Evolutionary conservation across 257 asterid species (phyloP), one percentile per base, ranked within the genome.

Genomic region (Paraleonurus japonicus): DNA sequence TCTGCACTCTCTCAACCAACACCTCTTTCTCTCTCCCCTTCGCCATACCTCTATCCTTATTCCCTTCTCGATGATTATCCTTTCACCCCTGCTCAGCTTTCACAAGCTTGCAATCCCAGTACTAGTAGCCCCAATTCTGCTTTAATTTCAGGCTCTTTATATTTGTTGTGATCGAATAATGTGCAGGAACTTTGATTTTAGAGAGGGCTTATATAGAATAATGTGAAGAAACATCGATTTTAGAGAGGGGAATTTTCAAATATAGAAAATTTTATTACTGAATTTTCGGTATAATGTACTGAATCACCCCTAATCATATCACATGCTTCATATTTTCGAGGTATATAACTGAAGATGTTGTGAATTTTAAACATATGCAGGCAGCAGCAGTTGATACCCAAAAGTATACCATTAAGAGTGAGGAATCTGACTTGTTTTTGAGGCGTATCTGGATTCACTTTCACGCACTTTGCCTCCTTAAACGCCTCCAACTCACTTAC

Each of bases 381-480:
- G n/a, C n/a, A n/a, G n/a, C n/a, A n/a, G n/a, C n/a, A n/a, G n/a
- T n/a, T n/a, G n/a, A n/a, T n/a, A n/a, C n/a, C n/a, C n/a, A n/a
- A n/a, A n/a, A n/a, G n/a, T n/a, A 57, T 39, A 91, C 97, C 96
- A 58, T 83, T 67, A 67, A 92, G 95, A 15, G 95, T 87, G 82
- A 90, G 96, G 80, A 92, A 86, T 81, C 98, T 83, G 78, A 88
- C 90, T 88, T 90, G 97, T 76, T 88, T 92, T 71, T 92, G 97
- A 3, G 98, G 97, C 4, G 96, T 90, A 70, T 92, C 98, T 60
- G 98, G 98, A 81, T 92, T 92, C 54, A 92, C 96, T 73, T 92
- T 92, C 82, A 92, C 97, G 78, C 96, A 92, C 7, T 82, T 75
- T 7, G 97, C 94, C 81, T 65, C 77, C 76, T 83, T 86, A 73